Conservation (phyloP, 257 asterid genomes). For the Jaltomata sinuosa region DNA sequence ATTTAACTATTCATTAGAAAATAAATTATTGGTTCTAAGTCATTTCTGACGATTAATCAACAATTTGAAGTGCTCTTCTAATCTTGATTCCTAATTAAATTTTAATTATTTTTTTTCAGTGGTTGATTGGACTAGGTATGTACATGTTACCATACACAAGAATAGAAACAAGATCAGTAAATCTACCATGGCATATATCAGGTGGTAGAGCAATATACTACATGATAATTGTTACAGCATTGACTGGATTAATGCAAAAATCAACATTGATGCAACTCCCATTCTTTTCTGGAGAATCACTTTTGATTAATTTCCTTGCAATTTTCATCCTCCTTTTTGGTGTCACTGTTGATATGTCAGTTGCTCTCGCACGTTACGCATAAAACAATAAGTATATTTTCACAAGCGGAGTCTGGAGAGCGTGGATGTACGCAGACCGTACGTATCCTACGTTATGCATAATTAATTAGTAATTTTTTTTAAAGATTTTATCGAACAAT, state of each 20-base stretch:
- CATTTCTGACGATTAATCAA: no score
- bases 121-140: conserved; percentile 41
- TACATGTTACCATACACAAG: conserved; percentile 36
- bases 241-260: conserved; percentile 73
- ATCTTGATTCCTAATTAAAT: not conserved
- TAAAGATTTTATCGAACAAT: no score
- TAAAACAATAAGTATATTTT: no score
- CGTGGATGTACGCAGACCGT: no score
- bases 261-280: conserved; percentile 21
- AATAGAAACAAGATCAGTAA: conserved; percentile 18
- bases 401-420: no score
- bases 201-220: conserved; percentile 46
- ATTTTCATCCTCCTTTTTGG: conserved; percentile 62
- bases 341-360: conserved; percentile 49
- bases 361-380: conserved; percentile 42
- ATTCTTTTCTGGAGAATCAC: conserved; percentile 26
- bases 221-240: conserved; percentile 64
- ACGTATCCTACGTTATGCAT: no score
- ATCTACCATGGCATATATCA: conserved; percentile 44
- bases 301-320: conserved; percentile 49
- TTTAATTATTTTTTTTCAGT: conserved; percentile 21
- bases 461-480: no score
- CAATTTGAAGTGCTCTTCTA: no score
- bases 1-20: no score
- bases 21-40: no score